Base-by-base conservation (phyloP, 768 basidiomycete genomes). In the Hebeloma cylindrosporum region DNA sequence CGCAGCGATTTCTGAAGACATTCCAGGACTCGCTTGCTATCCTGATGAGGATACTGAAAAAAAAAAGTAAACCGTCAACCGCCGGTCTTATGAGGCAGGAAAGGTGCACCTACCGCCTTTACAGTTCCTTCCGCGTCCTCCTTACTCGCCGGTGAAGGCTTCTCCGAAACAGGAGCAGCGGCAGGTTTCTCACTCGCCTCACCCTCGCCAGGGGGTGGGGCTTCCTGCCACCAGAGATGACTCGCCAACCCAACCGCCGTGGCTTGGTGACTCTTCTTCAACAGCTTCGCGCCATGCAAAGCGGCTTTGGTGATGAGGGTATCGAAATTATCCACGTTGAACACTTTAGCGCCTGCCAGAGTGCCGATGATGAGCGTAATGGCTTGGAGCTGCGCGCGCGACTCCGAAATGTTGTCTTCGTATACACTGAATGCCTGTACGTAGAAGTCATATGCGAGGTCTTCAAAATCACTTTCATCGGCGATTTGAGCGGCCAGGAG, bases 241-340 rank as follows among this genome's bases (percentile, higher is more conserved):
- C 93, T 96, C 6, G 96, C 96, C 22, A 93, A 74, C 37, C 88
- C 83, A 16, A 98, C 96, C 4, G 95, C 96, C 7, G 85, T 90
- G 9, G 94, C 88, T 66, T 98, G 96, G 64, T 97, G 95, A 9
- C 92, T 92, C 77, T 99, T 98, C 78, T 99, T 99, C 65, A 99
- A 65, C 52, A 98, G 67, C 68, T 95, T 95, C 22, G 93, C 89
- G 4, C 92, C 93, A 63, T 99, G 96, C 52, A 98, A 69, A 5
- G 95, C 95, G n/a, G 95, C 96, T 68, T 99, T 98, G 20, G 96
- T 98, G 58, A 97, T 93, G 50, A 99, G 69, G 2, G 95, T 98
- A 59, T 98, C 96, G 60, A 96, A 97, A 63, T 95, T 95, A 58
- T 99, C 96, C 36, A 78, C 78, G 26, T 85, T 86, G 60, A 98